A percentile compares a stretch with the other conserved stretches of the same genome.
Evolutionary conservation across 768 basidiomycete species (phyloP).

Genomic region (Boletellus sp.): DNA sequence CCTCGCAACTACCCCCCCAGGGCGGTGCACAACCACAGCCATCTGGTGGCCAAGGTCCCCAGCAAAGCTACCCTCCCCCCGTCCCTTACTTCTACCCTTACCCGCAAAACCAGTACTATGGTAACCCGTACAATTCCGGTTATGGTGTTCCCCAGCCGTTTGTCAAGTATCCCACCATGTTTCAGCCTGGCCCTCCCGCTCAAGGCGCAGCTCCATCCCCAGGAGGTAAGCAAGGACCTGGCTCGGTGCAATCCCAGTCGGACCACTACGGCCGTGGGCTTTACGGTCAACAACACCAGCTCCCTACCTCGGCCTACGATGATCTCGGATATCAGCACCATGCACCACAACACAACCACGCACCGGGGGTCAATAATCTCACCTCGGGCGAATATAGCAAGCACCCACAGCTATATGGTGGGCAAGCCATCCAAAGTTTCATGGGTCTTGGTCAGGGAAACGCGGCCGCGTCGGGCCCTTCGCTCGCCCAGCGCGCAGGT

Average conservation of each 20-base stretch:
- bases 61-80: conserved; percentile 64
- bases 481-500: conserved; percentile 39
- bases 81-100: conserved; percentile 61
- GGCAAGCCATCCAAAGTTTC: conserved; percentile 65
- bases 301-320: conserved; percentile 46
- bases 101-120: conserved; percentile 75
- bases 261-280: conserved; percentile 62
- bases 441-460: conserved; percentile 56
- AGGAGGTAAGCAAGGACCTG: conserved; percentile 61
- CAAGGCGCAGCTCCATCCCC: conserved; percentile 64
- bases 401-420: conserved; percentile 44
- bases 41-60: conserved; percentile 57
- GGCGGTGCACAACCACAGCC: conserved; percentile 53
- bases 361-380: conserved; percentile 39
- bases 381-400: conserved; percentile 43
- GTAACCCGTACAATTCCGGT: conserved; percentile 60
- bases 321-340: conserved; percentile 55
- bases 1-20: conserved; percentile 50
- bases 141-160: conserved; percentile 62
- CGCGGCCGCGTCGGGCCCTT: conserved; percentile 43
- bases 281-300: conserved; percentile 58
- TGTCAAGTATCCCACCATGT: conserved; percentile 75
- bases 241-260: conserved; percentile 47
- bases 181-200: conserved; percentile 66
- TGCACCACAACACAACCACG: conserved; percentile 55